Evolutionary conservation across 176 grass and related monocot species (phyloP), one percentile per base, ranked within the genome.

Genomic region (Poa annua): DNA sequence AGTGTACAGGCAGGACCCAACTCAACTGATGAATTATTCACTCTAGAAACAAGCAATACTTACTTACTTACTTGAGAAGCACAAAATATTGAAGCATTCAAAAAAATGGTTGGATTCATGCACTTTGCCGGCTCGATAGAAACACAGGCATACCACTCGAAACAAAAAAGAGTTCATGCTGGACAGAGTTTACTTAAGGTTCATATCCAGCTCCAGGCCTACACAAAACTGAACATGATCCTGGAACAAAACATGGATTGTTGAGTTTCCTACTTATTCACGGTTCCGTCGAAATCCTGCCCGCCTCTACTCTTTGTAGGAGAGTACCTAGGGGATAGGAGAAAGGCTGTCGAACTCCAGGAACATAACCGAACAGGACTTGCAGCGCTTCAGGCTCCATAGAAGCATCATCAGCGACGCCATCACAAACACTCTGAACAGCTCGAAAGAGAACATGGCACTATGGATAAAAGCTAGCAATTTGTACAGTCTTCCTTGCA

Each of bases 401-500:
- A 70, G 78, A 78, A 60, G 51, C 82, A 85, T 76, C 77, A 71
- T 76, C 2, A 52, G 77, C 52, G 62, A 62, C n/a, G 12, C 52
- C 74, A 53, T 60, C 62, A 52, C 53, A 24, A 17, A 78, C 9
- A 72, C 19, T 25, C 44, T 1, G 33, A 39, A 39, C 73, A 52
- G 61, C 64, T 83, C 6, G 0, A n/a, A 74, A 59, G 69, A 8
- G 21, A 52, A 47, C 16, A 4, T 7, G 0, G n/a, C 35, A 74
- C 88, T 57, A 81, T 20, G 53, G 22, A 79, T 11, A 83, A 41
- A 72, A 82, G 84, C 65, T 66, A 86, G 35, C 80, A 75, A 72
- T 78, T 83, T 83, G 74, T 86, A 72, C 45, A 34, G 20, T 45
- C 35, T 50, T 85, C 79, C 79, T 86, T 82, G n/a, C 36, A 49